These are phyloP conservation scores for Glycyrrhiza uralensis DNA, from an alignment of 306 rosid species.

Conservation along the genomic window DNA sequence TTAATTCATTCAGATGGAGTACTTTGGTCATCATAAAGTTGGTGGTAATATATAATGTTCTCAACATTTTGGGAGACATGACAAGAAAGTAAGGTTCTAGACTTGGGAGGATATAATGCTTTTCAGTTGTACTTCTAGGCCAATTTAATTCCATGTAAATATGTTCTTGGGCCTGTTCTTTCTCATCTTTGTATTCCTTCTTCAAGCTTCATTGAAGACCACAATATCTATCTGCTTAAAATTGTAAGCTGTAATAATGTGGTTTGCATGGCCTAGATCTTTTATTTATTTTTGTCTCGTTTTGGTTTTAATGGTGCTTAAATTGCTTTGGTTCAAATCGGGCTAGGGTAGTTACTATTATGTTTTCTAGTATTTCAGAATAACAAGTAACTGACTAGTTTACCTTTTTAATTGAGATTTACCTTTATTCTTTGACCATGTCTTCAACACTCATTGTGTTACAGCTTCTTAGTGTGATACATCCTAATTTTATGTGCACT, in stretches of 20 bases:
- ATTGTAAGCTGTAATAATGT: constrained; percentile 3
- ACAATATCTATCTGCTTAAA: constrained; percentile 9
- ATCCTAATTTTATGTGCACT: constrained; percentile 25
- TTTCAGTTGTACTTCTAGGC: constrained; percentile 8
- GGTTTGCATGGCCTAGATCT: constrained; percentile 16
- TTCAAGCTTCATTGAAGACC: constrained; percentile 19
- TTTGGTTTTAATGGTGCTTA: constrained; percentile 12
- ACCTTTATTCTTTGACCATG: background rate
- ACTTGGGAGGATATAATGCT: constrained; percentile 14
- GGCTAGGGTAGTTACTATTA: constrained; percentile 1
- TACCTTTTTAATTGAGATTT: constrained; percentile 3
- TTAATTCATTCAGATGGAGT: background rate
- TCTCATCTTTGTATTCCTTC: constrained; percentile 17
- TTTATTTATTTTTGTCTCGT: constrained; percentile 1
- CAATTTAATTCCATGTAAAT: constrained; percentile 8
- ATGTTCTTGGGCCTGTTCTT: background rate
- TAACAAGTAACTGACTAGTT: background rate
- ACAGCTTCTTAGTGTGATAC: constrained; percentile 15
- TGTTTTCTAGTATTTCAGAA: background rate
- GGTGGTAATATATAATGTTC: constrained; percentile 10
- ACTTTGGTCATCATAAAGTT: constrained; percentile 8
- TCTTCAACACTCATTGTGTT: background rate
- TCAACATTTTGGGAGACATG: background rate
- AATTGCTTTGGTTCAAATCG: background rate
- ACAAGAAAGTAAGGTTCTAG: constrained; percentile 4